These are phyloP conservation scores for Diaporthe citrichinensis DNA, from an alignment of 2,329 filamentous ascomycete species.

Conservation along the genomic window DNA sequence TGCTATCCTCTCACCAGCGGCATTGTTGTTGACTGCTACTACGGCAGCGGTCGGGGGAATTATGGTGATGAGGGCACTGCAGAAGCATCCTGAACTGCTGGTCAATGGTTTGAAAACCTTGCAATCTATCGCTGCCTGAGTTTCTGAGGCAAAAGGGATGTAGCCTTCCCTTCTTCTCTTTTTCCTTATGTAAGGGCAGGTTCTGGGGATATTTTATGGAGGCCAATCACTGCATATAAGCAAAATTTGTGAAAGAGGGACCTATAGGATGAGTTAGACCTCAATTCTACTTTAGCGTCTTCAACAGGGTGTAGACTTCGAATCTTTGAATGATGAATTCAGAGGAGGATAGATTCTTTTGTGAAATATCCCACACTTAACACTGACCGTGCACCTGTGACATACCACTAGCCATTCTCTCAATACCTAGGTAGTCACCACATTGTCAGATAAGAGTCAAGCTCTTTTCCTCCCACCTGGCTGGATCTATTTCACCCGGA, in stretches of 20 bases:
- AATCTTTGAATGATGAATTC: too few species aligned
- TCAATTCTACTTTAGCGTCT: background rate
- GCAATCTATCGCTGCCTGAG: background rate
- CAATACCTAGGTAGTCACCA: too few species aligned
- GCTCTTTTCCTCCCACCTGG: background rate
- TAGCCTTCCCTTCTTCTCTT: background rate
- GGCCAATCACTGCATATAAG: background rate
- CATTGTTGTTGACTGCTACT: background rate
- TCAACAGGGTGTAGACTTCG: too few species aligned
- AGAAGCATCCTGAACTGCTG: slow-evolving; percentile 1
- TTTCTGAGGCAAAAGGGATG: too few species aligned
- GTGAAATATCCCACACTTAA: background rate
- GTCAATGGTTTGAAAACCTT: background rate
- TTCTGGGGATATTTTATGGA: background rate
- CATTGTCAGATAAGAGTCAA: background rate
- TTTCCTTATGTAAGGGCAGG: background rate
- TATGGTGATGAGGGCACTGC: background rate
- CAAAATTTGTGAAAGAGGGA: too few species aligned
- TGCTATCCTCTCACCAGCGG: background rate
- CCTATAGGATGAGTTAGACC: too few species aligned
- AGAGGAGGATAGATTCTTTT: too few species aligned
- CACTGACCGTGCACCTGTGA: background rate
- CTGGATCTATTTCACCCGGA: background rate
- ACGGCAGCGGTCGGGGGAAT: background rate
- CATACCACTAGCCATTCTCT: background rate